Base-by-base conservation (phyloP, 345 rosid species). In the Arabidopsis thaliana region DNA sequence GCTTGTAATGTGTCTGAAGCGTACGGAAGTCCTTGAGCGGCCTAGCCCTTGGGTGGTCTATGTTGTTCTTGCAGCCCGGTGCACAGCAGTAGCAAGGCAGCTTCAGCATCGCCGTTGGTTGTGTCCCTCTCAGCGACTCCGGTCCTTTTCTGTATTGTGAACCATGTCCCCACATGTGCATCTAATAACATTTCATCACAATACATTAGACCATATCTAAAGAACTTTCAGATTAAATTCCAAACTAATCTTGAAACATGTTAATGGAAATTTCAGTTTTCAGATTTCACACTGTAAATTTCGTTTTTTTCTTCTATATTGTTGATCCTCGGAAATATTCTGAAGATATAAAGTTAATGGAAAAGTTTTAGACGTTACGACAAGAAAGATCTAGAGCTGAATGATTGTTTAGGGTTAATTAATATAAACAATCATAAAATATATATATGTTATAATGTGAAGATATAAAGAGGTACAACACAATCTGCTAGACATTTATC, bases 121-220 rank as follows among this genome's bases (percentile, higher is more conserved):
- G 99, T 32, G 97, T 90, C 65, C 99, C 99, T 59, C 92, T 84
- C 11, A 95, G 84, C 1, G 97, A 91, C 68, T 94, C 98, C 4
- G 98, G 97, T 23, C 99, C 99, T 81, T 88, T 95, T 69, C 98
- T 79, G 80, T 95, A 95, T 74, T 95, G 96, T 49, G 99, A 92
- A 37, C 99, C 99, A 69, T 95, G 99, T 64, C 99, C 99, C 99
- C 99, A 95, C 99, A 95, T 95, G 80, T 95, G 99, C 99, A 95
- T 95, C 99, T 95, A 67, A 65, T 28, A 51, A 46, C 52, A 46
- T 42, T 57, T 65, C 3, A n/a, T 53, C 28, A 16, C 2, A 6
- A 60, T 20, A n/a, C 1, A 37, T 65, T n/a, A 32, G 37, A 30
- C 33, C 59, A 52, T 36, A 1, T 46, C 20, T 55, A 38, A 25